Evolutionary conservation across 768 basidiomycete genomes (phyloP).

Genomic region (Rhizopogon vesiculosus): DNA sequence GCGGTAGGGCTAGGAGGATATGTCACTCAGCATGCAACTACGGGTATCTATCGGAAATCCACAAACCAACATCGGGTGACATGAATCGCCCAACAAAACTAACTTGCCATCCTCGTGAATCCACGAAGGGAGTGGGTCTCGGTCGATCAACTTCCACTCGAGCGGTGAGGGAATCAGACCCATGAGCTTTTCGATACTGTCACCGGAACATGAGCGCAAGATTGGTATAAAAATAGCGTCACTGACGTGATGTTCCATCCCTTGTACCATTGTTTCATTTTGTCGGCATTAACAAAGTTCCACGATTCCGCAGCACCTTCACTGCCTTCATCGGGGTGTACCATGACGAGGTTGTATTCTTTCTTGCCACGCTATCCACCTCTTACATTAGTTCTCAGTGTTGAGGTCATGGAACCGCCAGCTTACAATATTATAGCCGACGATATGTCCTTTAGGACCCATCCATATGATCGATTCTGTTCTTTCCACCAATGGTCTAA

Average conservation of each 20-base stretch:
- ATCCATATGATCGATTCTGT: constrained; percentile 58
- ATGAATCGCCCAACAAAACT: constrained; percentile 48
- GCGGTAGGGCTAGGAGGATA: constrained; percentile 37
- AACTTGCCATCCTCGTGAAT: constrained; percentile 39
- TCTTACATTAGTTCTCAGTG: neutral
- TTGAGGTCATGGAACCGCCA: neutral
- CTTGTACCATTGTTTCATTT: constrained; percentile 42
- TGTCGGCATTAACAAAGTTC: constrained; percentile 38
- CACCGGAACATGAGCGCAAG: neutral
- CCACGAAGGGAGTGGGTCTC: constrained; percentile 44
- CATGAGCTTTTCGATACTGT: constrained; percentile 41
- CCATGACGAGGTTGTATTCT: constrained; percentile 43
- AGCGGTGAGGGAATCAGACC: constrained; percentile 40
- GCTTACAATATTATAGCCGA: constrained; percentile 42
- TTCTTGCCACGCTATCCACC: constrained; percentile 27
- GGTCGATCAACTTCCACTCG: constrained; percentile 46
- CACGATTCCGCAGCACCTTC: constrained; percentile 34
- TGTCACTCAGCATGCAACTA: neutral
- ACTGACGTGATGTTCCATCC: constrained; percentile 46
- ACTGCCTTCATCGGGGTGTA: constrained; percentile 35
- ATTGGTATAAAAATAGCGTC: neutral
- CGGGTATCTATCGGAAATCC: neutral
- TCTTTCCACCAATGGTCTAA: constrained; percentile 44
- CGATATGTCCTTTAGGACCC: constrained; percentile 45
- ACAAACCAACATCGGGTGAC: constrained; percentile 49